Evolutionary conservation across 352 stramenopile genomes (phyloP), one percentile per base, ranked within the genome.

Genomic region (Phytopythium ostracodes): DNA sequence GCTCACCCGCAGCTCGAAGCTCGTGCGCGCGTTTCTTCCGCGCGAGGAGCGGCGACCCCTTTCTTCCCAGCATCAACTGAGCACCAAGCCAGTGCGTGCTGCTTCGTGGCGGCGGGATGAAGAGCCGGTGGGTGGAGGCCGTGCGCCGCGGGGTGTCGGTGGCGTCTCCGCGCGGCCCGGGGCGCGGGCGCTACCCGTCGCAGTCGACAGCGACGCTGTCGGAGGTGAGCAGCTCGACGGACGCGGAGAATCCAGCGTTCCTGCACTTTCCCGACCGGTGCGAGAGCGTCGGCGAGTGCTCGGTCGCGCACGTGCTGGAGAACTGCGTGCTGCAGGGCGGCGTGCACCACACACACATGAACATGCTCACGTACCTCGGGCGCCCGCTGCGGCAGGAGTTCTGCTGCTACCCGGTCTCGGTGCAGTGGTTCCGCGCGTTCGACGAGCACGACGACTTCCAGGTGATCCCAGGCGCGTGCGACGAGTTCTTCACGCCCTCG

Each of bases 331-430:
- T 94, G 25, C 85, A 94, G 70, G 83, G 83, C 67, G 83, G 85
- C 64, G 74, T 92, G 55, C 85, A 94, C 70, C 85, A 94, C 75
- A 91, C 85, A 35, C 81, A 94, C 62, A 76, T 92, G 67, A 84
- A 92, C 60, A 65, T 92, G 47, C 68, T 91, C 25, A 92, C 84
- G 62, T 88, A 86, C 62, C 52, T 92, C 22, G 85, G 85, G 14
- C 73, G 75, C 8, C 85, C 85, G 20, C 60, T 94, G 56, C 73
- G 74, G 24, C 73, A 66, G 2, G 71, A 82, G 7, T 85, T 66
- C 50, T 91, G 82, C 65, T 94, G 85, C 68, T 91, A 92, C 61
- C 71, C 73, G 6, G 76, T 91, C 50, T 58, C 63, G 9, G 70
- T 91, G 20, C 83, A 91, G 65, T 94, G 85, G 85, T 94, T 91